phyloP scores from a whole-genome alignment of 2,329 filamentous ascomycete genomes.

The Pleurostoma richardsiae region DNA sequence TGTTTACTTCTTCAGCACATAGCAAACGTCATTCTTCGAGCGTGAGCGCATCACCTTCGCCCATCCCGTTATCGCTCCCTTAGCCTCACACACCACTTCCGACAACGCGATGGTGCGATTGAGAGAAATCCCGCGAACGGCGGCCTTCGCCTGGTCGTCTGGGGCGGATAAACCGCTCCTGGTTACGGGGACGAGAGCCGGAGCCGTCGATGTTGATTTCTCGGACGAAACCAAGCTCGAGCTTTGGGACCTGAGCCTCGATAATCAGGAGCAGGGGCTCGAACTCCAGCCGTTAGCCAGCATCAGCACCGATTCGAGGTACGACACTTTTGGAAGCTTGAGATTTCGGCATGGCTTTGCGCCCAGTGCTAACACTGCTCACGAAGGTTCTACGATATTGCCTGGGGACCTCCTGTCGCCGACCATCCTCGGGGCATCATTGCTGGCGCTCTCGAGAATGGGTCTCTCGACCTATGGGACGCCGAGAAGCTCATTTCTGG shows the following conservation, averaged over 20 bases:
- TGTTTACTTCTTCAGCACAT: too few relatives aligned
- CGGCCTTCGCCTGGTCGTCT: constrained; percentile 95
- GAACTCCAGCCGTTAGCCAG: constrained; percentile 84
- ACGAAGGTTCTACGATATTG: constrained; percentile 88
- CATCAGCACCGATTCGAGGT: constrained; percentile 88
- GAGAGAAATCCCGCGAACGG: constrained; percentile 93
- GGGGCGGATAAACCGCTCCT: constrained; percentile 73
- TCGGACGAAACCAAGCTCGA: constrained; percentile 96
- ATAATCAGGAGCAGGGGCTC: constrained; percentile 66
- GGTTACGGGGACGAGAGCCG: constrained; percentile 89
- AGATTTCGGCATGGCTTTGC: background rate
- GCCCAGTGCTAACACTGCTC: constrained; percentile 4
- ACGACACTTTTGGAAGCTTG: constrained; percentile 15
- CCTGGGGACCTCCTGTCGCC: constrained; percentile 80
- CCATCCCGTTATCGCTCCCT: too few relatives aligned
- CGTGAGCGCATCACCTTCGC: too few relatives aligned
- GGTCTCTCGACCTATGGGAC: constrained; percentile 90
- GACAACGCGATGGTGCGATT: constrained; percentile 76
- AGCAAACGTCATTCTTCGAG: too few relatives aligned
- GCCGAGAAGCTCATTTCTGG: constrained; percentile 62
- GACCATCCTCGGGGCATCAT: constrained; percentile 82
- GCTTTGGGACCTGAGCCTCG: constrained; percentile 88
- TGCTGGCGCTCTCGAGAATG: constrained; percentile 91
- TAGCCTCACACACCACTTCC: background rate
- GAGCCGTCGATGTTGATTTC: constrained; percentile 94